Conservation (phyloP, 495 filamentous ascomycete species). For the Hypomontagnella monticulosa region DNA sequence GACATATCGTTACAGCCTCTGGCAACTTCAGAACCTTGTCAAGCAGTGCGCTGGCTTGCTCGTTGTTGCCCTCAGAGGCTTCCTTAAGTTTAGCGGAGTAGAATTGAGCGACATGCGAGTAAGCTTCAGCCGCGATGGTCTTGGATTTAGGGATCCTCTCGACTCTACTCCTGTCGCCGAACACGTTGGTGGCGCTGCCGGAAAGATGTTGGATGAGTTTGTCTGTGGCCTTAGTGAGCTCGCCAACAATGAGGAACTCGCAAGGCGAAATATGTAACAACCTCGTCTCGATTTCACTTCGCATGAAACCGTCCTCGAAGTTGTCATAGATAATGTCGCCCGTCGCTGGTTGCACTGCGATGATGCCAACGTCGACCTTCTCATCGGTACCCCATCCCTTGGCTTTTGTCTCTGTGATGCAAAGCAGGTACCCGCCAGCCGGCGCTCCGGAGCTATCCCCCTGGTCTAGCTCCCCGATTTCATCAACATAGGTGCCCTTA, state of each 20-base stretch:
- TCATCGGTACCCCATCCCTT: constrained; percentile 92
- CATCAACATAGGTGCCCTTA: constrained; percentile 97
- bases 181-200: constrained; percentile 85
- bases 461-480: constrained; percentile 80
- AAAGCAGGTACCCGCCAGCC: constrained; percentile 89
- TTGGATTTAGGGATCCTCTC: constrained; percentile 81
- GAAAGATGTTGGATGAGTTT: constrained; percentile 92
- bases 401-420: constrained; percentile 86
- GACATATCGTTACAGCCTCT: constrained; percentile 86
- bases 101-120: constrained; percentile 91
- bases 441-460: constrained; percentile 63
- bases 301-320: constrained; percentile 98
- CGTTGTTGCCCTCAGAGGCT: constrained; percentile 48
- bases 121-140: constrained; percentile 82
- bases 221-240: constrained; percentile 90
- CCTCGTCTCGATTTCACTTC: constrained; percentile 93
- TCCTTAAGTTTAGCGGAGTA: constrained; percentile 88
- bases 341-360: constrained; percentile 95
- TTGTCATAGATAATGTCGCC: constrained; percentile 96
- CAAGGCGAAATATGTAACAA: constrained; percentile 95
- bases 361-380: constrained; percentile 89
- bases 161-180: constrained; percentile 88
- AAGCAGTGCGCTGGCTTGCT: constrained; percentile 67
- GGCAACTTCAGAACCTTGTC: constrained; percentile 88
- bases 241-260: constrained; percentile 94